Base-by-base conservation (phyloP, 2,329 filamentous ascomycete species). In the Dryadomyces quercus-mongolicae region DNA sequence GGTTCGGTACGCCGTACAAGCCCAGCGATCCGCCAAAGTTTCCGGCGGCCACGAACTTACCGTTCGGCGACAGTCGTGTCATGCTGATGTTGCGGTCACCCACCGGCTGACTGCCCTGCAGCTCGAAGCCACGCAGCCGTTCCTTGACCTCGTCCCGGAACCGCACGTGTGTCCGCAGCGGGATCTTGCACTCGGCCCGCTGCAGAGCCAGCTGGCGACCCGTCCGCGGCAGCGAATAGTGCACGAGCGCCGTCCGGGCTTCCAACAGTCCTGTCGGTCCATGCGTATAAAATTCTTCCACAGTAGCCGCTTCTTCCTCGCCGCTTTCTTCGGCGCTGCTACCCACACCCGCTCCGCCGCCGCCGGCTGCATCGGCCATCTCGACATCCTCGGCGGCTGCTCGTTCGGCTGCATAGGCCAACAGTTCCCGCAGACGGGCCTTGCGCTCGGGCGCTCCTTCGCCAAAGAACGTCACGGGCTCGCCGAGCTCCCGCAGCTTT, bases 271-370 rank as follows among this genome's bases (percentile, higher is more conserved):
- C 83, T 4, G 80, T 75, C 1, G 83, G 81, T 3, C 93, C 93
- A 62, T 86, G 80, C 0, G 92, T 95, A 67, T 96, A 98, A 68
- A 96, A 98, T 62, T 98, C 93, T 64, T 97, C 90, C 60, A 94
- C 87, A 61, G 85, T 82, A 53, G 91, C 88, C 2, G 76, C 84
- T 50, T 80, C 82, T 18, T 82, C 81, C 5, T 80, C 81, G 55
- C 68, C 65, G 7, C 67, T 68, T 21, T 34, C 25, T 15, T 51
- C 54, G 45, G 45, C 49, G 2, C 81, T 80, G 0, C 67, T 70
- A 54, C 15, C 12, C 42, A 5, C 42, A n/a, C 3, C 42, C 7
- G 16, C 16, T 16, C n/a, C 16, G 6, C 42, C 15, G 67, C 65
- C 54, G 18, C 54, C 51, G 46, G 7, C 44, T 9, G 43, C 43